A percentile compares a stretch with the other conserved stretches of the same genome.
These are phyloP conservation scores for Bryum argenteum DNA, from an alignment of 225 moss, liverwort and hornwort genomes.

Conservation along the genomic window DNA sequence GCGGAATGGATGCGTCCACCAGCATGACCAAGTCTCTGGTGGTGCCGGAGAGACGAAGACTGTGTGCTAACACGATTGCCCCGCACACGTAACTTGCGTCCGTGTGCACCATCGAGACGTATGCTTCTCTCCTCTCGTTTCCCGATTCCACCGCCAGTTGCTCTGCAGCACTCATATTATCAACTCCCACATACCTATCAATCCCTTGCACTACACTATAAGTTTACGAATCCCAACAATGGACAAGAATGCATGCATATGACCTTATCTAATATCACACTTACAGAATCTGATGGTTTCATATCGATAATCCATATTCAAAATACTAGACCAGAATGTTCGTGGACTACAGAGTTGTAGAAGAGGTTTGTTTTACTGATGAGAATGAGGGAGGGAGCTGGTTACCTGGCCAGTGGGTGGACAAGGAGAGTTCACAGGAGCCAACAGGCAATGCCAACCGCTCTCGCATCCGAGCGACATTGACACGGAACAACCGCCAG, in stretches of 20 bases:
- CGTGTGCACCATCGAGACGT: constrained; percentile 80
- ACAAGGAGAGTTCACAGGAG: constrained; percentile 74
- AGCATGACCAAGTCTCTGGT: constrained; percentile 66
- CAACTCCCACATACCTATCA: background rate
- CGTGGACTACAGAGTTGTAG: too few species aligned
- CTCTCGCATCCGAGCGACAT: constrained; percentile 45
- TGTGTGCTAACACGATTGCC: constrained; percentile 71
- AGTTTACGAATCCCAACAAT: too few species aligned
- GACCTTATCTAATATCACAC: too few species aligned
- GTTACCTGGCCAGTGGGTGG: constrained; percentile 41
- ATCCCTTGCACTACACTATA: background rate
- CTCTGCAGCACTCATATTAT: constrained; percentile 30
- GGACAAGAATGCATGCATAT: too few species aligned
- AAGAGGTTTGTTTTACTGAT: too few species aligned
- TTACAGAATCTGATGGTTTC: too few species aligned
- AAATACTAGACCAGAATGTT: too few species aligned
- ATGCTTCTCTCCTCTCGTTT: constrained; percentile 59
- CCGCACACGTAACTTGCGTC: constrained; percentile 68
- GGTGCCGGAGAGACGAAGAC: constrained; percentile 70
- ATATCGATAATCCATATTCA: too few species aligned
- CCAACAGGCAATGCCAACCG: constrained; percentile 71
- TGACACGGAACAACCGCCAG: constrained; percentile 67
- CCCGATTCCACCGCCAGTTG: constrained; percentile 35
- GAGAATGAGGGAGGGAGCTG: too few species aligned
- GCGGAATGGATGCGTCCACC: constrained; percentile 62